Conservation (phyloP, 495 filamentous ascomycete species). For the Penicillium pancosmium region DNA sequence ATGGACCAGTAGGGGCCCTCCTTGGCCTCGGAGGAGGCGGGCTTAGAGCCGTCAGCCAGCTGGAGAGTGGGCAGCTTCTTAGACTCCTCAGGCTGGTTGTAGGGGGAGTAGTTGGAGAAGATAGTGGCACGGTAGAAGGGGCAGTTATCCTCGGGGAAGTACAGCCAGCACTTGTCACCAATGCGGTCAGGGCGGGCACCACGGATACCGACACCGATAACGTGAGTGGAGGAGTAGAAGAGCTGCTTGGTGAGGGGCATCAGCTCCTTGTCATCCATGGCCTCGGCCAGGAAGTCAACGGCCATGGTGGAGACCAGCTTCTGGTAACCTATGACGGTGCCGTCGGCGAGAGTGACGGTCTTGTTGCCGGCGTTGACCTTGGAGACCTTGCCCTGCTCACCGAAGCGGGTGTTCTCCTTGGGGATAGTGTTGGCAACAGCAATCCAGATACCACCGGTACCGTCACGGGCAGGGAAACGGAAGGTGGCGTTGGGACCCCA, state of each 20-base stretch:
- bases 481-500: slow-evolving; percentile 99
- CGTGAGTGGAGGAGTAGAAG: slow-evolving; percentile 96
- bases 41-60: slow-evolving; percentile 81
- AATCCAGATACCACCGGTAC: slow-evolving; percentile 99
- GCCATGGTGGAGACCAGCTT: slow-evolving; percentile 97
- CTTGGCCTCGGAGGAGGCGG: slow-evolving; percentile 65
- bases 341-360: slow-evolving; percentile 78
- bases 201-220: slow-evolving; percentile 94
- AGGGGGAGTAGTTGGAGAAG: slow-evolving; percentile 99
- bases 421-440: slow-evolving; percentile 93
- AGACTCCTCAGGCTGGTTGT: slow-evolving; percentile 87
- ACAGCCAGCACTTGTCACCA: slow-evolving; percentile 99
- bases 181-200: slow-evolving; percentile 93
- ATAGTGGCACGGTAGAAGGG: slow-evolving; percentile 99
- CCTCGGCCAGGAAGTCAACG: slow-evolving; percentile 84
- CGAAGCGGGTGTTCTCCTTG: slow-evolving; percentile 86
- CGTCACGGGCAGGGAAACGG: slow-evolving; percentile 94
- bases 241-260: slow-evolving; percentile 83
- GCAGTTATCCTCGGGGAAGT: slow-evolving; percentile 99
- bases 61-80: slow-evolving; percentile 86
- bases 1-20: slow-evolving; percentile 99
- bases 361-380: slow-evolving; percentile 85
- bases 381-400: slow-evolving; percentile 78
- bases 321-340: slow-evolving; percentile 87
- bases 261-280: slow-evolving; percentile 85